Evolutionary conservation across 75 land plant genomes (phyloP).

Genomic region (Adiantum capillusveneris): DNA sequence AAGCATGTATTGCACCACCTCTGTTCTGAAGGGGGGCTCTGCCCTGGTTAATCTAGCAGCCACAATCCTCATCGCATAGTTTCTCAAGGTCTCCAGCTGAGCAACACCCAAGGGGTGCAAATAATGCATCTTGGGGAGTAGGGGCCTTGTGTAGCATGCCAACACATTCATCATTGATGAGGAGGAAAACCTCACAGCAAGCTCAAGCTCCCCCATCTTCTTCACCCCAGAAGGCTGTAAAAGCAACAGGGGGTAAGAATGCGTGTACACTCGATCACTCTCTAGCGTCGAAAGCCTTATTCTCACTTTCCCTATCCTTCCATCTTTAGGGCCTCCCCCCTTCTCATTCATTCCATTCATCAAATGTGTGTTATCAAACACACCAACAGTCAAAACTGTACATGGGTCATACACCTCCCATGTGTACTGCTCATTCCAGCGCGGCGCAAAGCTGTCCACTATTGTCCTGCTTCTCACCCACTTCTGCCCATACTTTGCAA

Average conservation of each 20-base stretch:
- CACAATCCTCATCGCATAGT: conserved; percentile 54
- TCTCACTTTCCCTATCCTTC: conserved; percentile 56
- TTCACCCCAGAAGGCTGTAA: conserved; percentile 62
- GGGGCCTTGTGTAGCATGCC: conserved; percentile 42
- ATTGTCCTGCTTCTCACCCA: conserved; percentile 61
- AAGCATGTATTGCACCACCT: conserved; percentile 71
- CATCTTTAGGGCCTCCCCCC: conserved; percentile 24
- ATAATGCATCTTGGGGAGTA: conserved; percentile 78
- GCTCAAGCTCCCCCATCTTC: conserved; percentile 72
- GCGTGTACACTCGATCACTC: conserved; percentile 65
- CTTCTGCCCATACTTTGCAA: conserved; percentile 64
- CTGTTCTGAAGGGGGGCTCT: conserved; percentile 63
- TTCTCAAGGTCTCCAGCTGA: conserved; percentile 52
- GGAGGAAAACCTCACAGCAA: conserved; percentile 62
- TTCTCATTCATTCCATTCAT: neutral
- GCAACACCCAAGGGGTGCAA: conserved; percentile 41
- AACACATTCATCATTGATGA: conserved; percentile 49
- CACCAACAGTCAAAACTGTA: conserved; percentile 53
- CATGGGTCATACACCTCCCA: conserved; percentile 71
- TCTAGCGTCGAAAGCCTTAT: conserved; percentile 72
- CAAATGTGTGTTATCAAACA: conserved; percentile 40
- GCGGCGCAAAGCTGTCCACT: conserved; percentile 44
- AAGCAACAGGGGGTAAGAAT: conserved; percentile 58
- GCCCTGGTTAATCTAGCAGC: conserved; percentile 50
- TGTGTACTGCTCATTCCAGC: conserved; percentile 61